Conservation (phyloP, 768 basidiomycete species). For the Pholiota microspora region DNA sequence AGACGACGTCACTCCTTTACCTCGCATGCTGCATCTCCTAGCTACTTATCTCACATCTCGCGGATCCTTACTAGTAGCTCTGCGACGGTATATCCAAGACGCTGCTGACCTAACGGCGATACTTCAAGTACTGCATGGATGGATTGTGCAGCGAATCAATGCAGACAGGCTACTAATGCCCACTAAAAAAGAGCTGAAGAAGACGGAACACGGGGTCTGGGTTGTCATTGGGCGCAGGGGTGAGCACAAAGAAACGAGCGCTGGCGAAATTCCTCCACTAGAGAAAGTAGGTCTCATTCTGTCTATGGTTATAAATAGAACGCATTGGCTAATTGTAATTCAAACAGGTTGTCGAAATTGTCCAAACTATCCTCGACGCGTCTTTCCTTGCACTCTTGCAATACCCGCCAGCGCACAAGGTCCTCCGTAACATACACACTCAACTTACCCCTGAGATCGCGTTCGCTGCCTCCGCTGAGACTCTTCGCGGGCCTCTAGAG, state of each 20-base stretch:
- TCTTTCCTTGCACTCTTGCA: slow-evolving; percentile 68
- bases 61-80: slow-evolving; percentile 42
- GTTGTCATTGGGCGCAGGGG: slow-evolving; percentile 27
- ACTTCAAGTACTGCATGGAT: slow-evolving; percentile 45
- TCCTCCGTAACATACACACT: slow-evolving; percentile 48
- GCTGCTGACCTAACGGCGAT: slow-evolving; percentile 47
- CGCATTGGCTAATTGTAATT: not conserved
- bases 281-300: slow-evolving; percentile 34
- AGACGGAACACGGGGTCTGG: slow-evolving; percentile 40
- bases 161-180: slow-evolving; percentile 37
- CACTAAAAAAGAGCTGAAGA: slow-evolving; percentile 34
- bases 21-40: slow-evolving; percentile 33
- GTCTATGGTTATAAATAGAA: not conserved
- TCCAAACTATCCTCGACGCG: slow-evolving; percentile 69
- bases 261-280: slow-evolving; percentile 36
- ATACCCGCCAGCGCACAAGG: slow-evolving; percentile 53
- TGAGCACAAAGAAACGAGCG: slow-evolving; percentile 21
- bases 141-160: slow-evolving; percentile 40
- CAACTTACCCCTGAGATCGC: slow-evolving; percentile 56
- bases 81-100: slow-evolving; percentile 48
- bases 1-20: slow-evolving; percentile 26
- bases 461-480: slow-evolving; percentile 47
- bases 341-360: slow-evolving; percentile 53
- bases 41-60: slow-evolving; percentile 38
- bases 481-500: slow-evolving; percentile 60